phyloP scores from a whole-genome alignment of 768 basidiomycete species.

The Panellus pusillus region DNA sequence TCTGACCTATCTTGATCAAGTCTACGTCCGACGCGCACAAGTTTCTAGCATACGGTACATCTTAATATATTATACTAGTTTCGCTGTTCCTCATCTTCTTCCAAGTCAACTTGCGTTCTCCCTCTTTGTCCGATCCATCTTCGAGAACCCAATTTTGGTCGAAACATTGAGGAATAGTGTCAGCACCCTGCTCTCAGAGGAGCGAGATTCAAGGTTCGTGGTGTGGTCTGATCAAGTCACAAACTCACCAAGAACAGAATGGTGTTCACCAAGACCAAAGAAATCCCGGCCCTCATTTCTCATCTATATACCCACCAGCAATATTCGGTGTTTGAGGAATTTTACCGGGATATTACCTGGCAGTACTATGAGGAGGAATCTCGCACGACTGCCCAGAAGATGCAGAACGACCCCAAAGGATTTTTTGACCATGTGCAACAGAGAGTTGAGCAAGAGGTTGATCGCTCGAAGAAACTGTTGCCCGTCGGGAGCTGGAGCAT shows the following conservation, averaged over 20 bases:
- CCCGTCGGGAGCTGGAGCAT: conserved; percentile 48
- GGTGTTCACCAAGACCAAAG: conserved; percentile 1
- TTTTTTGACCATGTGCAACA: conserved; percentile 53
- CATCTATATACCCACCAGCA: conserved; percentile 58
- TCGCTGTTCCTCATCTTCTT: background rate
- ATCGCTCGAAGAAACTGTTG: conserved; percentile 52
- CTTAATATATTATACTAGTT: background rate
- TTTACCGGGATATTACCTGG: conserved; percentile 49
- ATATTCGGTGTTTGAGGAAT: conserved; percentile 61
- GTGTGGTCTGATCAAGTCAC: background rate
- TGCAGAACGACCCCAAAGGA: conserved; percentile 43
- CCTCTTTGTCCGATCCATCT: conserved; percentile 51
- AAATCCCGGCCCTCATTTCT: conserved; percentile 51
- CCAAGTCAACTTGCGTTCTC: conserved; percentile 57
- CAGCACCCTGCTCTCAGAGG: conserved; percentile 51
- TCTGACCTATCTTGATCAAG: conserved; percentile 71
- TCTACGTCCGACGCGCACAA: conserved; percentile 50
- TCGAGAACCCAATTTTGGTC: conserved; percentile 47
- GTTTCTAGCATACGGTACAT: conserved; percentile 48
- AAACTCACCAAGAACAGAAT: conserved; percentile 43
- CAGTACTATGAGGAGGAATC: conserved; percentile 60
- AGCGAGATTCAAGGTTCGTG: conserved; percentile 46
- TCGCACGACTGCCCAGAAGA: conserved; percentile 30
- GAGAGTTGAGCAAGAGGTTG: conserved; percentile 57
- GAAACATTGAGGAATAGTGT: conserved; percentile 46